These are phyloP conservation scores for Spathaspora sp. DNA, from an alignment of 805 yeast species.

Conservation along the genomic window DNA sequence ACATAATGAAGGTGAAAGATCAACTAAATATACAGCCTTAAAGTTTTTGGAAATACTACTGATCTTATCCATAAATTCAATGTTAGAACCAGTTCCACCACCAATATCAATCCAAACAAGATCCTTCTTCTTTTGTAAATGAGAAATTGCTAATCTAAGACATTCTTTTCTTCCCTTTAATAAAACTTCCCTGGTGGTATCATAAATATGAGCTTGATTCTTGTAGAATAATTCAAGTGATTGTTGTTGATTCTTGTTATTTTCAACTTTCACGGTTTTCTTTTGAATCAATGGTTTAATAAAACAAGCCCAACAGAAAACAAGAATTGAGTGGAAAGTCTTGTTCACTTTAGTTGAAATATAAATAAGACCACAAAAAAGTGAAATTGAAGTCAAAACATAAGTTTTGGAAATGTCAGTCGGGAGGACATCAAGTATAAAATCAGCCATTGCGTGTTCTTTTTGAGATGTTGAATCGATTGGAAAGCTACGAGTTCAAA, in stretches of 20 bases:
- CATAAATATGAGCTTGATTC: slow-evolving; percentile 75
- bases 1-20: slow-evolving; percentile 73
- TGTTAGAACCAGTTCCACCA: slow-evolving; percentile 84
- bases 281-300: slow-evolving; percentile 43
- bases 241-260: slow-evolving; percentile 48
- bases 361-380: slow-evolving; percentile 13
- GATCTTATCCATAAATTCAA: slow-evolving; percentile 66
- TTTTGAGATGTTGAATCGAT: neutral
- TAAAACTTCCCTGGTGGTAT: slow-evolving; percentile 61
- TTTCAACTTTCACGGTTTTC: slow-evolving; percentile 6
- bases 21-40: slow-evolving; percentile 67
- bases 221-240: slow-evolving; percentile 69
- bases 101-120: slow-evolving; percentile 79
- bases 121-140: slow-evolving; percentile 41
- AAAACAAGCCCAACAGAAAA: slow-evolving; percentile 50
- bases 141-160: slow-evolving; percentile 55
- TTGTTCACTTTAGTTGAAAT: slow-evolving; percentile 16
- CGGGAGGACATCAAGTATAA: slow-evolving; percentile 7
- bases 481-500: neutral
- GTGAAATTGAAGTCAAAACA: slow-evolving; percentile 14
- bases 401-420: slow-evolving; percentile 14
- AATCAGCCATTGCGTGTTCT: slow-evolving; percentile 7
- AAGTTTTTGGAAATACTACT: slow-evolving; percentile 47
- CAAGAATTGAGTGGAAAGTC: slow-evolving; percentile 21
- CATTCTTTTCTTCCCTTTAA: slow-evolving; percentile 71